Evolutionary conservation across 2,329 filamentous ascomycete genomes (phyloP), one percentile per base, ranked within the genome.

Genomic region (Tympanopsis confertula): DNA sequence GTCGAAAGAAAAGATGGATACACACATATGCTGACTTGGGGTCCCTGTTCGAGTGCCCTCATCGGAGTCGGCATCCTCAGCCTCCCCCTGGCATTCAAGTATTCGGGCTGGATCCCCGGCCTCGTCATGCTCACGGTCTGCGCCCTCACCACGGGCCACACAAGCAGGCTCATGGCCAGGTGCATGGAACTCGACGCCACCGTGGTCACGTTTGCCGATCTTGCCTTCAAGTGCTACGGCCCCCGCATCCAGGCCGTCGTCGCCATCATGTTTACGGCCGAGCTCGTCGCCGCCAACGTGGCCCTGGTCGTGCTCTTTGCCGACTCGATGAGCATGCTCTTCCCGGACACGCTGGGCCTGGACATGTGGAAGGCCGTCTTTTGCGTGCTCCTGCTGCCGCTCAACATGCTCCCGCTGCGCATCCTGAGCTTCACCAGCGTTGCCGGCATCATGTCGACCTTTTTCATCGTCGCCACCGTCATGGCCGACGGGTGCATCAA

Each of bases 271-370:
- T 96, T 96, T 61, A 87, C 80, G 10, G 56, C 96, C 32, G 89
- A 96, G 57, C 69, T 96, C 19, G 59, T 94, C 20, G 88, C 84
- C 5, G 85, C 87, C 17, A 93, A 86, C 52, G 88, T 96, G 20
- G 89, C 89, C 3, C 69, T 94, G 3, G 74, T 94, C 20, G 85
- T 94, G 15, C 71, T 95, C n/a, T 96, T 96, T 56, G 85, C 86
- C 37, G 91, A 96, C 60, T 93, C 85, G 33, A 69, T 96, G 48
- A 66, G 85, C 49, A 72, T 85, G 13, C 62, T 96, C 15, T 74
- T 95, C 37, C 84, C 86, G 0, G 77, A 73, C 0, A 61, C 83
- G 44, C 50, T 72, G 35, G 76, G 71, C 35, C 62, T 83, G 4
- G 69, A 74, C 0, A 65, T 75, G 42, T 96, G 89, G 88, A 96